Base-by-base conservation (phyloP, 495 filamentous ascomycete species). In the Penicillium alfredii region DNA sequence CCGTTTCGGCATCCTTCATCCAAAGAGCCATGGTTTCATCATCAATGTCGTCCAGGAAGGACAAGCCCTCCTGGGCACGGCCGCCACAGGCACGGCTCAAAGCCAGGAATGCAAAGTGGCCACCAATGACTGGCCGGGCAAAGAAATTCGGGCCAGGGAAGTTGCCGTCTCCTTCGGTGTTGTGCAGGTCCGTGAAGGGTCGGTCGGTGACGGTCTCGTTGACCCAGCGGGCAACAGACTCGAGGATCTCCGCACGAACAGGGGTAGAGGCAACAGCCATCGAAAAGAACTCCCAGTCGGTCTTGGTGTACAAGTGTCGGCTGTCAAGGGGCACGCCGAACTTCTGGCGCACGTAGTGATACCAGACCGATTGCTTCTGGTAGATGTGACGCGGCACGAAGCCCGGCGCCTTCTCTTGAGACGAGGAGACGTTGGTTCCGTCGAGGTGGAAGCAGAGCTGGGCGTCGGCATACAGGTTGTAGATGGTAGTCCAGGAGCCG, bases 401-500 rank as follows among this genome's bases (percentile, higher is more conserved):
- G 28, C 71, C 72, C 7, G 49, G 36, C 19, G 51, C 45, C 15
- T 53, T 33, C 4, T n/a, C n/a, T n/a, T n/a, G n/a, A n/a, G n/a
- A n/a, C n/a, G n/a, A n/a, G n/a, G n/a, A n/a, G n/a, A 27, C 40
- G 17, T 53, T 30, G 2, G 62, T 64, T 34, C 56, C 61, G 10
- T 74, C 71, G 19, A 90, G 68, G 46, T 87, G 80, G 63, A 93
- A 89, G 58, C 83, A 87, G 35, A 94, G 77, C 11, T 88, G 71
- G 6, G 81, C 75, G 46, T 94, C 88, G 19, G 80, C 82, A 60
- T 84, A 94, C 16, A 94, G 71, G 47, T 94, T 94, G 63, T 96
- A 96, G 12, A 94, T 73, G 1, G 87, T 95, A 29, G 88, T 94
- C 90, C 90, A 97, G 27, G 83, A 88, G 8, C 90, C 90, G 49